These are phyloP conservation scores for Nicotiana paniculata DNA, from an alignment of 257 asterid genomes.

Conservation along the genomic window DNA sequence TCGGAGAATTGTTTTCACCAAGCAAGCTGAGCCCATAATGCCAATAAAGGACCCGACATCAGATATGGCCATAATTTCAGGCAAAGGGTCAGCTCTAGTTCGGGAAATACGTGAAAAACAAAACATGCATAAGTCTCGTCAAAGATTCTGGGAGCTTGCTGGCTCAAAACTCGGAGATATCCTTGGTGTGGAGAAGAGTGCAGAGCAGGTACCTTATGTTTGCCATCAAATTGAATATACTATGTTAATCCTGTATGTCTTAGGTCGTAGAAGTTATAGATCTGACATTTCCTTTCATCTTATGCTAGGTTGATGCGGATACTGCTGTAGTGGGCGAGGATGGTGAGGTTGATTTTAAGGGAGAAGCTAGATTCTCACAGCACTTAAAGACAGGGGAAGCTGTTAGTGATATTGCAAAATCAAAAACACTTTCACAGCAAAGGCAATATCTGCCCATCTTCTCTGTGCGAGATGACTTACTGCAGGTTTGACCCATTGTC, in stretches of 20 bases:
- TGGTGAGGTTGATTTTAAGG: conserved; percentile 96
- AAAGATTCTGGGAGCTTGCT: conserved; percentile 99
- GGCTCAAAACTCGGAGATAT: conserved; percentile 93
- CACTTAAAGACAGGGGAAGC: conserved; percentile 80
- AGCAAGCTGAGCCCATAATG: conserved; percentile 93
- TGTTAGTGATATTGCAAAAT: conserved; percentile 67
- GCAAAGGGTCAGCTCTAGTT: conserved; percentile 86
- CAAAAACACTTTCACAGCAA: conserved; percentile 74
- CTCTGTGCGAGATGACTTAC: conserved; percentile 87
- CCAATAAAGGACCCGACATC: conserved; percentile 97
- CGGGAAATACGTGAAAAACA: conserved; percentile 94
- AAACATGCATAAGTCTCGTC: conserved; percentile 86
- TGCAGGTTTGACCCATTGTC: conserved; percentile 53
- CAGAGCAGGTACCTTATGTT: conserved; percentile 61
- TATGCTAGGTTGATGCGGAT: conserved; percentile 88
- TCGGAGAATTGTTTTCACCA: conserved; percentile 88
- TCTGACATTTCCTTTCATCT: conserved; percentile 14
- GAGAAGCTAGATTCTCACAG: conserved; percentile 90
- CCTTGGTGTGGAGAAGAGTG: conserved; percentile 94
- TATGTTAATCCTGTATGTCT: not conserved
- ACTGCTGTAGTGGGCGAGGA: conserved; percentile 91
- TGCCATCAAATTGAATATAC: conserved; percentile 7
- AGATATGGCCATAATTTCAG: conserved; percentile 96
- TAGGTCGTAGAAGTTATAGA: not conserved
- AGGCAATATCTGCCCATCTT: conserved; percentile 91